Evolutionary conservation across 2,329 filamentous ascomycete species (phyloP).

Genomic region (Metarhizium rileyi): DNA sequence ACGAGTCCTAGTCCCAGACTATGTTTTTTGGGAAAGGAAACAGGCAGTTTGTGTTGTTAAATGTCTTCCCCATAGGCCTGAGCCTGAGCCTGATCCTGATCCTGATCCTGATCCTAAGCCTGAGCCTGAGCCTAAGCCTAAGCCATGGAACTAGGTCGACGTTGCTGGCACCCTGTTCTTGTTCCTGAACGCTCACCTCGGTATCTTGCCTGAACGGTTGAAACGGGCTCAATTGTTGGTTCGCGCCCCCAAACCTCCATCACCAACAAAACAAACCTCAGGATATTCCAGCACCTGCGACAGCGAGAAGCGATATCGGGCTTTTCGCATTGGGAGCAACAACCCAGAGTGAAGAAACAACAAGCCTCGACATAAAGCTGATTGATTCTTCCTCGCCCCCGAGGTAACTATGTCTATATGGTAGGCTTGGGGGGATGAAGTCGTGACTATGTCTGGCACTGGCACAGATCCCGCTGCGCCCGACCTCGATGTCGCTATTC

Average conservation of each 20-base stretch:
- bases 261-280: not conserved
- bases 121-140: slow-evolving; percentile 1
- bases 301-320: not conserved
- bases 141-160: slow-evolving; percentile 7
- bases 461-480: slow-evolving; percentile 5
- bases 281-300: not conserved
- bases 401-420: slow-evolving; percentile 3
- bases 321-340: not conserved
- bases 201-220: not conserved
- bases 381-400: not conserved
- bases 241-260: not conserved
- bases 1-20: slow-evolving; percentile 1
- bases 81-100: slow-evolving; percentile 3
- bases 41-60: slow-evolving; percentile 3
- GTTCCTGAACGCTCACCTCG: slow-evolving; percentile 3
- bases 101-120: slow-evolving; percentile 5
- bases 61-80: slow-evolving; percentile 2
- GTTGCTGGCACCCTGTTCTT: slow-evolving; percentile 2
- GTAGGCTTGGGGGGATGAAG: slow-evolving; percentile 5
- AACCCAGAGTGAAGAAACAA: not conserved
- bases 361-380: not conserved
- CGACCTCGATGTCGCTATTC: slow-evolving; percentile 21
- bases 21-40: slow-evolving; percentile 6
- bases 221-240: not conserved
- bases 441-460: slow-evolving; percentile 8